phyloP scores from a whole-genome alignment of 257 asterid genomes.

The Rauvolfia tetraphylla region DNA sequence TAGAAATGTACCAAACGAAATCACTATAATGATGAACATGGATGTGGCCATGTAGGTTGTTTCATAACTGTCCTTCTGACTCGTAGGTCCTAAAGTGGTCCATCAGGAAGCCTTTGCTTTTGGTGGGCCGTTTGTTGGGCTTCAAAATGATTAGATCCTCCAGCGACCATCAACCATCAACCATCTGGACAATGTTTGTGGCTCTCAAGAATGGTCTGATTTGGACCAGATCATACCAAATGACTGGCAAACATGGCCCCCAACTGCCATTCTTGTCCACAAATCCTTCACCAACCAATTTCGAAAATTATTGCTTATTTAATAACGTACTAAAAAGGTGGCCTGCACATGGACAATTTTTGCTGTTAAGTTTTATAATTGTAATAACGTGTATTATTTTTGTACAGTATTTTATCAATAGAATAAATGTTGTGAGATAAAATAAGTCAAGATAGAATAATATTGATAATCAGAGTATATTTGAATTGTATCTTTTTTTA shows the following conservation, averaged over 20 bases:
- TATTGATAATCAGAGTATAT: too few relatives aligned
- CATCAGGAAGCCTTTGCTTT: neutral
- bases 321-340: too few relatives aligned
- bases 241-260: neutral
- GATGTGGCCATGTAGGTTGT: neutral
- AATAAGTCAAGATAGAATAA: too few relatives aligned
- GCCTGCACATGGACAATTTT: too few relatives aligned
- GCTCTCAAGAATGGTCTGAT: neutral
- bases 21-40: neutral
- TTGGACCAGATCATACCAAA: neutral
- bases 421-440: too few relatives aligned
- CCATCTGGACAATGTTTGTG: neutral
- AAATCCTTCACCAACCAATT: neutral
- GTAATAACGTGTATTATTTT: too few relatives aligned
- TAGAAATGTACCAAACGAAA: too few relatives aligned
- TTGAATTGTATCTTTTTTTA: too few relatives aligned
- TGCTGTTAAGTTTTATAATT: too few relatives aligned
- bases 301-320: too few relatives aligned
- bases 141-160: neutral
- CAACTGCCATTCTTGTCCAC: neutral
- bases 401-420: too few relatives aligned
- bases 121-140: neutral
- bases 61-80: neutral
- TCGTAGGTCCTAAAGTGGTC: constrained; percentile 2
- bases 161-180: neutral